Evolutionary conservation across 257 asterid genomes (phyloP).

Genomic region (Solanum tarapatanum): DNA sequence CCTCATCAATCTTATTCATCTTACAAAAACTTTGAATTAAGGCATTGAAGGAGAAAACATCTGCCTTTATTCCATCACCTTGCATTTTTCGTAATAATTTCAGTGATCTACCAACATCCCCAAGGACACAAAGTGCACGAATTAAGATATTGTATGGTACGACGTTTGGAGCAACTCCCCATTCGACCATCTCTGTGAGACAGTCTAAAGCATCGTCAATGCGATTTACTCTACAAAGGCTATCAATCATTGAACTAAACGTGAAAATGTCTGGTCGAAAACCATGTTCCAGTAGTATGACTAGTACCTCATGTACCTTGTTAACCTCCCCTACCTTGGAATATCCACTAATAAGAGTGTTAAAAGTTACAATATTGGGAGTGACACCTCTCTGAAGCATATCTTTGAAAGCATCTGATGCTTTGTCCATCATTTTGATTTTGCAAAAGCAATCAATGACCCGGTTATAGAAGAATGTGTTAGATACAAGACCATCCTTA

Average conservation of each 20-base stretch:
- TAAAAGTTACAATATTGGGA: conserved; percentile 66
- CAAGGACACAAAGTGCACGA: conserved; percentile 50
- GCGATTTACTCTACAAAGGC: conserved; percentile 51
- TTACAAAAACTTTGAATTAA: conserved; percentile 53
- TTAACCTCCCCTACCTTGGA: conserved; percentile 43
- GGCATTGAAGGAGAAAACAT: conserved; percentile 70
- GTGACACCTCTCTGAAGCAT: conserved; percentile 43
- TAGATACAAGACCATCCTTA: conserved; percentile 31
- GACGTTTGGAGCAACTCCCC: conserved; percentile 73
- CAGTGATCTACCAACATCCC: conserved; percentile 50
- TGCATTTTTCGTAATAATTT: conserved; percentile 63
- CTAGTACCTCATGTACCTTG: conserved; percentile 42
- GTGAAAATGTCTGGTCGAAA: conserved; percentile 67
- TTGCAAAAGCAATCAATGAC: conserved; percentile 79
- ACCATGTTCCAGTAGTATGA: conserved; percentile 44
- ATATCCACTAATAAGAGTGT: conserved; percentile 68
- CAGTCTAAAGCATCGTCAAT: conserved; percentile 74
- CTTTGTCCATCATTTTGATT: conserved; percentile 51
- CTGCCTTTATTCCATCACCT: conserved; percentile 50
- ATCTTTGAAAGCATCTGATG: conserved; percentile 36
- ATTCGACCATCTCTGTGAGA: conserved; percentile 57
- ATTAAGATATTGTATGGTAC: conserved; percentile 61
- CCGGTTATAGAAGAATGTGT: conserved; percentile 53
- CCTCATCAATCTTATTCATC: conserved; percentile 50
- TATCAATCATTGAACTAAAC: conserved; percentile 66